Conservation (phyloP, 805 yeast species). For the Pichia manshurica region DNA sequence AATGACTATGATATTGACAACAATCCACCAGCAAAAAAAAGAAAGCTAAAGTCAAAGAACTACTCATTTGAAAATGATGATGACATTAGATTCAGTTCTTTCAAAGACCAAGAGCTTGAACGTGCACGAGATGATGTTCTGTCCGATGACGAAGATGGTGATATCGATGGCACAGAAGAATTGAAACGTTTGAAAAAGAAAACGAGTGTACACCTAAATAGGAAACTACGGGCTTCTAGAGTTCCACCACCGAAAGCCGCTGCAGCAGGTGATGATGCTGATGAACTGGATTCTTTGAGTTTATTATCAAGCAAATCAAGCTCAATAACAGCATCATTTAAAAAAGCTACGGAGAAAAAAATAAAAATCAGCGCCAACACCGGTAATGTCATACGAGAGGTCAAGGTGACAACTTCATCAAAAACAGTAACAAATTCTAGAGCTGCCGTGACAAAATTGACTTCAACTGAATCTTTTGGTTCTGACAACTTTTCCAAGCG, state of each 20-base stretch:
- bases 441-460: constrained; percentile 27
- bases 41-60: constrained; percentile 4
- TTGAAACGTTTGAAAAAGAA: constrained; percentile 29
- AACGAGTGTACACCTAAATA: constrained; percentile 44
- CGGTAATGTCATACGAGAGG: constrained; percentile 26
- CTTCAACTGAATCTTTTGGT: constrained; percentile 8
- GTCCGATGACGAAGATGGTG: constrained; percentile 25
- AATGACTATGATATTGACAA: constrained; percentile 17
- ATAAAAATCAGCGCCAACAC: constrained; percentile 19
- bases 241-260: constrained; percentile 7
- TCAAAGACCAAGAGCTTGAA: constrained; percentile 11
- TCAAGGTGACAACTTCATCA: constrained; percentile 27
- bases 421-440: constrained; percentile 21
- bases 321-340: constrained; percentile 30
- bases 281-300: constrained; percentile 18
- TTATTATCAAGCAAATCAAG: constrained; percentile 21
- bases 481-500: constrained; percentile 3
- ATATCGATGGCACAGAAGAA: constrained; percentile 31
- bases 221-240: constrained; percentile 45
- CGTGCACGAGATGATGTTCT: constrained; percentile 8
- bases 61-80: constrained; percentile 10
- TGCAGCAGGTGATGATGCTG: constrained; percentile 3
- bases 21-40: constrained; percentile 19
- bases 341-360: constrained; percentile 13
- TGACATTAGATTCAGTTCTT: constrained; percentile 10